Base-by-base conservation (phyloP, 305 asterid species). In the Lippia alba region DNA sequence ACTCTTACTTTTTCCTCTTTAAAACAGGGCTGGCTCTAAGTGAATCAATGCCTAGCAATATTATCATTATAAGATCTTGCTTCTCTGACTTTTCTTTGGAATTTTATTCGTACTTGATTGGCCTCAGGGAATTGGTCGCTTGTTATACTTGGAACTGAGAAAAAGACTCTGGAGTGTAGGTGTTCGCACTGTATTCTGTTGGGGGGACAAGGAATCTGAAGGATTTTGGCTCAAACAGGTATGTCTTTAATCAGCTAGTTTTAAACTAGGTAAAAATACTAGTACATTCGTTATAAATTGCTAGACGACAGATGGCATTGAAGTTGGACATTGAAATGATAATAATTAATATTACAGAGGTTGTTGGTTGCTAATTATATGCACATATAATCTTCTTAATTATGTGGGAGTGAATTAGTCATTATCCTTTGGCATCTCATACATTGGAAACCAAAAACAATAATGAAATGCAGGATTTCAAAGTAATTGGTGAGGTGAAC, bases 171-270 rank as follows among this genome's bases (percentile, higher is more conserved):
- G 63, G 70, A 83, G 80, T 73, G 91, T 93, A 40, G 98, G 98
- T 17, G 75, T 93, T 44, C 81, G 73, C 67, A 86, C 88, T 65
- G 69, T 93, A 50, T 79, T 86, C 60, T 93, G 97, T 65, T 93
- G 96, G 98, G 98, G 91, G 51, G 98, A 89, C 77, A 82, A 82
- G 73, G 96, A 86, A 74, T 93, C 98, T 24, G 93, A 87, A 85
- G 96, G 91, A 75, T 93, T 93, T 84, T 93, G 97, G 98, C 69
- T 79, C 56, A 91, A 84, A 74, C 97, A 85, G 98, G 98, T 93
- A 76, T 4, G 48, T 75, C 64, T 62, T 62, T 20, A 57, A 46
- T 19, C 16, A 48, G 48, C 3, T 24, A 24, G 30, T 24, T 24
- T 24, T 24, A 24, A 24, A 24, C 30, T 24, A 24, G 30, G 30